These are phyloP conservation scores for Sarcodon sp. DNA, from an alignment of 768 basidiomycete species.

Conservation along the genomic window DNA sequence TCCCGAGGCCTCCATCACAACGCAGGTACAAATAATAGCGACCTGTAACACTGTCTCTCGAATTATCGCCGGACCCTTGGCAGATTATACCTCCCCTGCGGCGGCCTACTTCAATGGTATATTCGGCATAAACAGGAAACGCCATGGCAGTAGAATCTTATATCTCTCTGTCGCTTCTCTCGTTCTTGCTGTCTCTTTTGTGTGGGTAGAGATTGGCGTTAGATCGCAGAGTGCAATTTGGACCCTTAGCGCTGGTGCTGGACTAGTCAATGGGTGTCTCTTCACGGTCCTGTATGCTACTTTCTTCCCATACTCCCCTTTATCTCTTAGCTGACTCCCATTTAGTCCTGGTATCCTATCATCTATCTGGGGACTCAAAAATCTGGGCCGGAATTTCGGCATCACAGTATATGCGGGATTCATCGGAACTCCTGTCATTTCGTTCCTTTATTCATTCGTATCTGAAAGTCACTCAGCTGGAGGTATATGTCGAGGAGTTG, in stretches of 20 bases:
- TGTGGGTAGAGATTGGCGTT: conserved; percentile 40
- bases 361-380: conserved; percentile 56
- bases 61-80: conserved; percentile 52
- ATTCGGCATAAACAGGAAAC: conserved; percentile 28
- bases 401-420: conserved; percentile 66
- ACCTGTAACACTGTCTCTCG: conserved; percentile 62
- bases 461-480: conserved; percentile 33
- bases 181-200: conserved; percentile 36
- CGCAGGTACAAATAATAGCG: conserved; percentile 62
- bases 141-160: conserved; percentile 43
- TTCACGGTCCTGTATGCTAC: conserved; percentile 59
- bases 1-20: conserved; percentile 27
- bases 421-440: conserved; percentile 61
- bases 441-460: conserved; percentile 68
- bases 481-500: conserved; percentile 39
- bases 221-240: conserved; percentile 42
- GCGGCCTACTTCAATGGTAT: conserved; percentile 26
- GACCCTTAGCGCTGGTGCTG: conserved; percentile 58
- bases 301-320: background rate
- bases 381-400: conserved; percentile 69
- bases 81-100: conserved; percentile 60
- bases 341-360: conserved; percentile 57
- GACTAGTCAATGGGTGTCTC: conserved; percentile 53
- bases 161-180: conserved; percentile 42
- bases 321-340: background rate